Conservation (phyloP, 2,329 filamentous ascomycete species). For the Thielaviopsis euricoi region DNA sequence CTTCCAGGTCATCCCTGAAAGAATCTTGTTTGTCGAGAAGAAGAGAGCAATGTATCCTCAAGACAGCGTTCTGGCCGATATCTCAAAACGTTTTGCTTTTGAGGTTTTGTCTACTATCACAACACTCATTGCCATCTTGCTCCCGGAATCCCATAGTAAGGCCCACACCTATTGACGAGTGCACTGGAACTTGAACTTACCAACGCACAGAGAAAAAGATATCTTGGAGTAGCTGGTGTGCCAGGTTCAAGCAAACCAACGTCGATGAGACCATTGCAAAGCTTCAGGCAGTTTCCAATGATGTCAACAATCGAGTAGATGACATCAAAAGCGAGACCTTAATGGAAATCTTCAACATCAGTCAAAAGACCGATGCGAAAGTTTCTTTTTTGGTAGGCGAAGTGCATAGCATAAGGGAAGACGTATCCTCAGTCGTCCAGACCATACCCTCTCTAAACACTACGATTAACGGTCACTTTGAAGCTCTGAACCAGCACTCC, state of each 20-base stretch:
- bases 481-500: too few species aligned
- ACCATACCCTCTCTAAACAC: too few species aligned
- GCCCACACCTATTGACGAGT: too few species aligned
- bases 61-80: background rate
- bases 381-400: too few species aligned
- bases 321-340: background rate
- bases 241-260: background rate
- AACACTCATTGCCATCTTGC: background rate
- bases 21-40: background rate
- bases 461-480: too few species aligned
- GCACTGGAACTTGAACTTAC: background rate
- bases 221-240: background rate
- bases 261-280: background rate
- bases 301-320: background rate
- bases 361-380: too few species aligned
- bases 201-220: background rate
- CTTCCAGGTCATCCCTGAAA: background rate
- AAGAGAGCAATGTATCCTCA: background rate
- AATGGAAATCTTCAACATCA: background rate
- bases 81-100: background rate
- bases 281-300: background rate
- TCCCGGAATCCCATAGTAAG: background rate
- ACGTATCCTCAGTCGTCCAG: too few species aligned
- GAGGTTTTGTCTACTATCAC: background rate
- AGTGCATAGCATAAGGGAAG: too few species aligned